phyloP scores from a whole-genome alignment of 1,284 basidiomycete genomes.

The Puccinia novopanici region DNA sequence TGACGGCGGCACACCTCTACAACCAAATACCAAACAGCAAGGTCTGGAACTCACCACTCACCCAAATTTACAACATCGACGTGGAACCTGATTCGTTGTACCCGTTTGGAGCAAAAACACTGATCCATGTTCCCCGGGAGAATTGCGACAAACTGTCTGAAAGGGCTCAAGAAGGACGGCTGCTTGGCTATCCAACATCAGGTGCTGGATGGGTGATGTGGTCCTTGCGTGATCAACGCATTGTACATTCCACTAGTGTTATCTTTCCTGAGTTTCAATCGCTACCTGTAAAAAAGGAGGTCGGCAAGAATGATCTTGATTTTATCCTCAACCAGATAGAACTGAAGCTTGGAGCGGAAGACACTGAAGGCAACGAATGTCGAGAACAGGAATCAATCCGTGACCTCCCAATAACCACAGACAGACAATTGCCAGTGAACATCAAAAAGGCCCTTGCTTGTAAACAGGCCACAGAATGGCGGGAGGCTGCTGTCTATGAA shows the following conservation, averaged over 20 bases:
- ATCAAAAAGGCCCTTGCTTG: background rate
- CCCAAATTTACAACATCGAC: background rate
- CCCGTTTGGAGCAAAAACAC: slow-evolving; percentile 1
- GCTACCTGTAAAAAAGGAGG: background rate
- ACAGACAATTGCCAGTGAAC: background rate
- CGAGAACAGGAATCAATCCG: background rate
- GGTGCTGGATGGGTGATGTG: slow-evolving; percentile 20
- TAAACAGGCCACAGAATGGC: background rate
- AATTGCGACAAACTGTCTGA: background rate
- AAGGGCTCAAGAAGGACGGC: background rate
- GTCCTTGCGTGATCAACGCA: background rate
- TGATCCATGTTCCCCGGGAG: background rate
- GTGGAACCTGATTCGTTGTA: background rate
- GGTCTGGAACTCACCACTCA: background rate
- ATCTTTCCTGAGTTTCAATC: slow-evolving; percentile 9
- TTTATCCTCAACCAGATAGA: background rate
- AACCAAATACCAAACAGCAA: slow-evolving; percentile 1
- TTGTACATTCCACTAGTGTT: background rate
- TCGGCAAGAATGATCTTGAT: background rate
- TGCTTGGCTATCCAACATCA: background rate
- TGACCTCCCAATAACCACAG: background rate
- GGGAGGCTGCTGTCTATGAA: no score
- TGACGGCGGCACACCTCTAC: background rate
- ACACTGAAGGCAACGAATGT: background rate
- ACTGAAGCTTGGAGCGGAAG: background rate